A percentile compares a stretch with the other conserved stretches of the same genome.
Conservation (phyloP, 768 basidiomycete genomes). For the Termitomyces sp. region DNA sequence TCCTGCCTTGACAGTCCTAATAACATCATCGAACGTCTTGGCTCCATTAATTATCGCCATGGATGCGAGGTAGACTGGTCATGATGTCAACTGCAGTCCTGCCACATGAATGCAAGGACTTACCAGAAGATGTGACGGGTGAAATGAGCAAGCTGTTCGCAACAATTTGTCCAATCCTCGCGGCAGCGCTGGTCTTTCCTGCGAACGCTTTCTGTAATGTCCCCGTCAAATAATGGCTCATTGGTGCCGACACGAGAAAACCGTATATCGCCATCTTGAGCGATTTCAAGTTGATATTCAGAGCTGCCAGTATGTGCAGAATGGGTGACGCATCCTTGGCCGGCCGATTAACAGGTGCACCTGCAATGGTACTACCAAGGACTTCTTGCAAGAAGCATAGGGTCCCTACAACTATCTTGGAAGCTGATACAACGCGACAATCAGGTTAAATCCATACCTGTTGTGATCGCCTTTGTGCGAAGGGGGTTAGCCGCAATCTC, state of each 20-base stretch:
- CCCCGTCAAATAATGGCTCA: slow-evolving; percentile 71
- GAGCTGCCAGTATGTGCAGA: slow-evolving; percentile 44
- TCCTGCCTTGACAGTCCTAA: slow-evolving; percentile 62
- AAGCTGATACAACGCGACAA: neutral
- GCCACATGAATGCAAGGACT: slow-evolving; percentile 16
- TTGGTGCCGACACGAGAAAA: slow-evolving; percentile 76
- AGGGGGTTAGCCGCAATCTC: slow-evolving; percentile 66
- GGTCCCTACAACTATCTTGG: slow-evolving; percentile 26
- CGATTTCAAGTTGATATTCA: slow-evolving; percentile 63
- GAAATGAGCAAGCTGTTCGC: slow-evolving; percentile 73
- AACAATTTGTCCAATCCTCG: slow-evolving; percentile 66
- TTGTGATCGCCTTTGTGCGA: slow-evolving; percentile 75
- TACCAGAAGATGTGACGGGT: slow-evolving; percentile 68
- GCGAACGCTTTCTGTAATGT: slow-evolving; percentile 70
- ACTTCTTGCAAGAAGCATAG: slow-evolving; percentile 76
- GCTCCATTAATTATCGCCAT: slow-evolving; percentile 86
- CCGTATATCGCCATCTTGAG: slow-evolving; percentile 84
- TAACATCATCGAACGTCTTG: slow-evolving; percentile 53
- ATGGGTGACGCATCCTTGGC: slow-evolving; percentile 49
- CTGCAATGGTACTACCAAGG: slow-evolving; percentile 66
- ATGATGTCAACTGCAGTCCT: neutral
- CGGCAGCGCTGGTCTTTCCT: slow-evolving; percentile 58
- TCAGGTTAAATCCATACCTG: slow-evolving; percentile 34
- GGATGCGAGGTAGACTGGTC: slow-evolving; percentile 61
- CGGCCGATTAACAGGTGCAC: slow-evolving; percentile 44